A percentile compares a stretch with the other conserved stretches of the same genome.
These are phyloP conservation scores for Cryptosporidium meleagridis DNA, from an alignment of 169 alveolate genomes.

Conservation along the genomic window DNA sequence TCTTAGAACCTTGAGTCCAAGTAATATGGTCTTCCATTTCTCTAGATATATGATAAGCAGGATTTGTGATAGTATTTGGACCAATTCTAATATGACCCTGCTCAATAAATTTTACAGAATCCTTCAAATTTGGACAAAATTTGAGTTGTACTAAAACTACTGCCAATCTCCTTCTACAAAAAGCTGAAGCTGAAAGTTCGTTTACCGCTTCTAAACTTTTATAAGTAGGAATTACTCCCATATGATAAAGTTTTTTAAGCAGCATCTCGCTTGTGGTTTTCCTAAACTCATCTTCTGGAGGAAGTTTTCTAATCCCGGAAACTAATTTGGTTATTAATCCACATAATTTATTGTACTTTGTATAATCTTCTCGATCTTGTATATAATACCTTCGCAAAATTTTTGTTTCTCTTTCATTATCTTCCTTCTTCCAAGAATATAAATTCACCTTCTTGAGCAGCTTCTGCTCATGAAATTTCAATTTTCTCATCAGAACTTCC, in stretches of 20 bases:
- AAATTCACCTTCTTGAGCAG: constrained; percentile 95
- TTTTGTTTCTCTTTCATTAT: constrained; percentile 90
- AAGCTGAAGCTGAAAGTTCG: constrained; percentile 93
- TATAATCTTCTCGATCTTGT: constrained; percentile 97
- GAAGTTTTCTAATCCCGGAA: constrained; percentile 90
- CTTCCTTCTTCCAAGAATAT: constrained; percentile 95
- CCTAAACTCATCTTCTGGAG: constrained; percentile 92
- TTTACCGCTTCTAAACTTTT: constrained; percentile 91
- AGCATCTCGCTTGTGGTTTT: constrained; percentile 92
- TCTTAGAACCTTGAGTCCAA: constrained; percentile 96
- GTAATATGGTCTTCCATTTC: constrained; percentile 96
- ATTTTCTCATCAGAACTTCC: constrained; percentile 91
- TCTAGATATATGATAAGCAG: constrained; percentile 95
- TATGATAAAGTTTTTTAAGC: constrained; percentile 91
- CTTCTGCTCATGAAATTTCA: constrained; percentile 97
- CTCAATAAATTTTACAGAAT: constrained; percentile 94
- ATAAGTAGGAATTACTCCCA: constrained; percentile 94
- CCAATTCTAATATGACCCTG: constrained; percentile 98
- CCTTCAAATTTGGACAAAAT: constrained; percentile 92
- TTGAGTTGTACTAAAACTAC: constrained; percentile 93
- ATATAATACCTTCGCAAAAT: constrained; percentile 93
- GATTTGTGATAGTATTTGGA: constrained; percentile 93
- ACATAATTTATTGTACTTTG: constrained; percentile 95
- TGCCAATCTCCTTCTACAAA: constrained; percentile 97
- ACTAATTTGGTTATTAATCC: constrained; percentile 93